phyloP scores from a whole-genome alignment of 2,329 filamentous ascomycete genomes.

The Xylaria sp. region DNA sequence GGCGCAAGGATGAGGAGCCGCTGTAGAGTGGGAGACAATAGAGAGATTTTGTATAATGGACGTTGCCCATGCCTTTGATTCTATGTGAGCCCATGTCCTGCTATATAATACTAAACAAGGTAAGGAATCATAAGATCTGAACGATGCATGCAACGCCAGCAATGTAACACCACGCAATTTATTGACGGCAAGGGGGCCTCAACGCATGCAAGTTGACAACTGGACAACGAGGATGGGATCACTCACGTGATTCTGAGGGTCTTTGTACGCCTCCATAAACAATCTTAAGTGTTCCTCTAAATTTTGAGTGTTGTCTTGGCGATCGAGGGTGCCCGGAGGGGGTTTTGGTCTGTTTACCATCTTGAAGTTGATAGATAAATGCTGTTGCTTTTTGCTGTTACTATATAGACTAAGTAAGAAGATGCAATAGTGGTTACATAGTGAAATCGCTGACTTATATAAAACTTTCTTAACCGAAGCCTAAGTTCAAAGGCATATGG shows the following conservation, averaged over 20 bases:
- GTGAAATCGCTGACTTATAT: not conserved
- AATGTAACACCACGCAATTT: not conserved
- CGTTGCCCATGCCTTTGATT: slow-evolving; percentile 57
- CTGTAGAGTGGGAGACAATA: slow-evolving; percentile 52
- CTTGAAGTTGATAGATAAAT: not conserved
- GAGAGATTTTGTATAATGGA: slow-evolving; percentile 55
- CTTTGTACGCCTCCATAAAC: slow-evolving; percentile 18
- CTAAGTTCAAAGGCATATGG: too few relatives aligned
- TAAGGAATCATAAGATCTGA: not conserved
- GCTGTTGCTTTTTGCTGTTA: too few relatives aligned
- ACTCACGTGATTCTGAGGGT: slow-evolving; percentile 34
- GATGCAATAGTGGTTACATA: too few relatives aligned
- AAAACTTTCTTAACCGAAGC: not conserved
- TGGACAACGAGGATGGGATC: not conserved
- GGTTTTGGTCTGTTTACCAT: slow-evolving; percentile 9
- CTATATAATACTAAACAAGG: not conserved
- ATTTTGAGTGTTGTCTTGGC: slow-evolving; percentile 18
- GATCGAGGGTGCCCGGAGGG: not conserved
- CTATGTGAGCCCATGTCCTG: slow-evolving; percentile 1
- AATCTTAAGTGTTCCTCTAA: slow-evolving; percentile 32
- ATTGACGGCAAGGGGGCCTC: not conserved
- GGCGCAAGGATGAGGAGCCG: slow-evolving; percentile 52
- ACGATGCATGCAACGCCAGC: slow-evolving; percentile 3
- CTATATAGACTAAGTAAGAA: not conserved
- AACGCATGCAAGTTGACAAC: not conserved